A percentile compares a stretch with the other conserved stretches of the same genome.
Conservation (phyloP, 2,329 filamentous ascomycete species). For the Aspergillus sp. region DNA sequence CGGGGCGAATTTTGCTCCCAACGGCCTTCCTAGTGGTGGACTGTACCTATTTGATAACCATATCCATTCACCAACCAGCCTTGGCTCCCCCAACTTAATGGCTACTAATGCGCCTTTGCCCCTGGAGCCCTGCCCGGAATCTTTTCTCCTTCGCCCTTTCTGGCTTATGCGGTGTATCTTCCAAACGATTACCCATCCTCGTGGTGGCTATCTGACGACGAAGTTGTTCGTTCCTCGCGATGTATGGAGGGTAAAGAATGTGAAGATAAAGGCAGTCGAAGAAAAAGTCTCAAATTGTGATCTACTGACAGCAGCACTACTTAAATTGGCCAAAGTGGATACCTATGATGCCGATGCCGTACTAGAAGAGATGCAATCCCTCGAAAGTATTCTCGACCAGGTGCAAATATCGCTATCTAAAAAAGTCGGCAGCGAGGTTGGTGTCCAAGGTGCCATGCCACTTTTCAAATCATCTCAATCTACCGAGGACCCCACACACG, state of each 20-base stretch:
- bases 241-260: slow-evolving; percentile 89
- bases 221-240: slow-evolving; percentile 90
- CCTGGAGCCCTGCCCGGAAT: slow-evolving; percentile 87
- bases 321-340: slow-evolving; percentile 80
- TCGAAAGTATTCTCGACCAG: slow-evolving; percentile 84
- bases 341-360: slow-evolving; percentile 88
- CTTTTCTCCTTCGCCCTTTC: slow-evolving; percentile 87
- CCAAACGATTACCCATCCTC: slow-evolving; percentile 85
- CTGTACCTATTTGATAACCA: slow-evolving; percentile 81
- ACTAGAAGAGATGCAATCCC: slow-evolving; percentile 86
- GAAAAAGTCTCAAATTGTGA: slow-evolving; percentile 95
- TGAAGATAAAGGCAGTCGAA: slow-evolving; percentile 87
- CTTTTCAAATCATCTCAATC: slow-evolving; percentile 67
- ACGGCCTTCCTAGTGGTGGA: slow-evolving; percentile 62
- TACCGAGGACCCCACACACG: slow-evolving; percentile 47
- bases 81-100: slow-evolving; percentile 66
- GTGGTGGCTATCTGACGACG: slow-evolving; percentile 87
- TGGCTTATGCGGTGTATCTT: slow-evolving; percentile 97
- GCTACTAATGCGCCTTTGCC: slow-evolving; percentile 68
- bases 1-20: slow-evolving; percentile 57
- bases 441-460: slow-evolving; percentile 69
- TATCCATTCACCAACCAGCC: slow-evolving; percentile 66
- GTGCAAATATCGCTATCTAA: slow-evolving; percentile 74
- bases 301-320: slow-evolving; percentile 80
- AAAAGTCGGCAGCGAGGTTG: slow-evolving; percentile 91